Base-by-base conservation (phyloP, 106 monocot genomes). In the Allium sativum region DNA sequence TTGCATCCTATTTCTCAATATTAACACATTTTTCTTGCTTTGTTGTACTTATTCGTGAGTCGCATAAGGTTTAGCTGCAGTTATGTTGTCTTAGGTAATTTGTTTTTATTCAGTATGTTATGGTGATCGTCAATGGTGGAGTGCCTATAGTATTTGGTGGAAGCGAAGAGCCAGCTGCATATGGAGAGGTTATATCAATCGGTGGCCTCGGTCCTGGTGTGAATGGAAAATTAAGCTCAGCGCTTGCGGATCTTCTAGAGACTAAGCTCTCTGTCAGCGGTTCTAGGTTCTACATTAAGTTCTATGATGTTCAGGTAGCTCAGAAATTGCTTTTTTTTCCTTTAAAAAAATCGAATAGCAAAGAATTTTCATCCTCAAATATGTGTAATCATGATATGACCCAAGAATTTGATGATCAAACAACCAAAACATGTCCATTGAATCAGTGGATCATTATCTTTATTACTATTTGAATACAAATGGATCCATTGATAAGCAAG, bases 281-380 rank as follows among this genome's bases (percentile, higher is more conserved):
- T 52, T 90, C 90, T n/a, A 74, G 90, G 11, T 95, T 95, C 53
- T 95, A 95, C 41, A 84, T 90, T 72, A 95, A 90, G 73, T 95
- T 95, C 54, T 79, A 81, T 47, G 95, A 90, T 61, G 79, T 77
- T 12, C 69, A 95, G 94, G 86, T 86, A 52, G 52, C 14, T 20
- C 19, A 62, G 10, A 16, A 18, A n/a, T 60, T 60, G 60, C 44
- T 0, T 60, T 2, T 11, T 31, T 58, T 31, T 58, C 1, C 13
- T n/a, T n/a, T n/a, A n/a, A n/a, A n/a, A n/a, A n/a, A n/a, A n/a
- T 40, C 7, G 14, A 8, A 6, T 41, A 13, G 20, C 21, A 13
- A 21, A 13, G 18, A 40, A 40, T 0, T 7, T 40, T 12, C 13
- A 10, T 40, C 7, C 4, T 40, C 42, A 41, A 7, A 40, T 40